phyloP scores from a whole-genome alignment of 805 yeast genomes.

The Priceomyces castillae region DNA sequence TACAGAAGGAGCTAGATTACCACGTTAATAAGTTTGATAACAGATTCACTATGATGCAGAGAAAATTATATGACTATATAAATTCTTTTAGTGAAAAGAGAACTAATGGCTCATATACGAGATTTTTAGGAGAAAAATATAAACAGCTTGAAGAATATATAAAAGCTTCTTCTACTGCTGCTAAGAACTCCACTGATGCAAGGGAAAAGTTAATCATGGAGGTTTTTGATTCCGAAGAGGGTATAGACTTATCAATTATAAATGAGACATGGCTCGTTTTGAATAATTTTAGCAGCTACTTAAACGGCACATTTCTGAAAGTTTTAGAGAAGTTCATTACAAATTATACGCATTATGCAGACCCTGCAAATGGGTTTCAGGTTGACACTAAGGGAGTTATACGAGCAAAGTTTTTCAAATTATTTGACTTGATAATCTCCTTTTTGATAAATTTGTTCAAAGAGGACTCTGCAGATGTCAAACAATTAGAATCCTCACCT shows the following conservation, averaged over 20 bases:
- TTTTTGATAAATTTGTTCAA: conserved; percentile 30
- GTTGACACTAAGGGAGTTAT: conserved; percentile 32
- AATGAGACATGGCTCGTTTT: conserved; percentile 45
- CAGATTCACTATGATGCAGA: conserved; percentile 37
- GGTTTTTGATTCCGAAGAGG: conserved; percentile 37
- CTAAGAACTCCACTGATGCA: conserved; percentile 23
- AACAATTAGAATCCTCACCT: conserved; percentile 37
- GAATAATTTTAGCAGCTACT: conserved; percentile 32
- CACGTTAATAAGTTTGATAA: conserved; percentile 36
- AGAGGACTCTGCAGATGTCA: conserved; percentile 18
- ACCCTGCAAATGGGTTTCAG: conserved; percentile 17
- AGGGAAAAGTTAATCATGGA: conserved; percentile 26
- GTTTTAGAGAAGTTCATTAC: conserved; percentile 33
- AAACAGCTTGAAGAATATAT: conserved; percentile 34
- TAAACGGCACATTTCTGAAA: conserved; percentile 28
- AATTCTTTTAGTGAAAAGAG: conserved; percentile 30
- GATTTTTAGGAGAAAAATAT: conserved; percentile 39
- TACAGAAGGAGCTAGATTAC: conserved; percentile 32
- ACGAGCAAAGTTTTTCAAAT: conserved; percentile 21
- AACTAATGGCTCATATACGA: conserved; percentile 34
- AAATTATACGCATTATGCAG: conserved; percentile 35
- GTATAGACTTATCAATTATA: conserved; percentile 38
- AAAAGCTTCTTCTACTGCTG: conserved; percentile 24
- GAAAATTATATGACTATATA: conserved; percentile 34
- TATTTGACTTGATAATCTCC: conserved; percentile 24